Conservation (phyloP, 1,284 basidiomycete species). For the Cryptococcus wingfieldii region DNA sequence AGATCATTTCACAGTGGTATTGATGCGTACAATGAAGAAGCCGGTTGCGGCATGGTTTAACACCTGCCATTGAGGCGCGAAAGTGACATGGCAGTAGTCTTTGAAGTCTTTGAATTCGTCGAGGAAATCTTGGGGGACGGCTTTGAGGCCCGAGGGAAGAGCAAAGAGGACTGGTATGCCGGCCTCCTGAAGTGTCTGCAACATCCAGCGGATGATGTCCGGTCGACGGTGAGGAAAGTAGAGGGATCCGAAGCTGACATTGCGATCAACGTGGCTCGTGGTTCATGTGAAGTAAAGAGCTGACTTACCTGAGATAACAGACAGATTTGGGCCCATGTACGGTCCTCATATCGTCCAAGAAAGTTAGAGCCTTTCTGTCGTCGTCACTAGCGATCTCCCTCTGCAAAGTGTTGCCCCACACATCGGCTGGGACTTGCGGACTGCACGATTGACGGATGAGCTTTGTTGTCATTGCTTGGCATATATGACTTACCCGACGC, state of each 20-base stretch:
- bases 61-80: background rate
- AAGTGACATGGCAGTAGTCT: background rate
- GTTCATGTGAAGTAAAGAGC: background rate
- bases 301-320: too few species aligned
- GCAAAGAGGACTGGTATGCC: background rate
- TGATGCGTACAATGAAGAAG: background rate
- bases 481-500: background rate
- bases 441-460: background rate
- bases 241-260: background rate
- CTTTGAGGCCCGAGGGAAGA: background rate
- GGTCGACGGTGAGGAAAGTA: background rate
- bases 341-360: too few species aligned
- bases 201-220: background rate
- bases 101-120: background rate
- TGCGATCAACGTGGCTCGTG: background rate
- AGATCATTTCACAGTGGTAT: background rate
- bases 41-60: background rate
- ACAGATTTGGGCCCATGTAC: too few species aligned
- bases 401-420: too few species aligned
- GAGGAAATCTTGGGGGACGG: background rate
- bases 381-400: too few species aligned
- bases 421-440: too few species aligned
- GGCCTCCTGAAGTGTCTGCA: background rate
- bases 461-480: background rate
- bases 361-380: too few species aligned